Base-by-base conservation (phyloP, 1,284 basidiomycete species). In the Apiotrichum akiyoshidainum region DNA sequence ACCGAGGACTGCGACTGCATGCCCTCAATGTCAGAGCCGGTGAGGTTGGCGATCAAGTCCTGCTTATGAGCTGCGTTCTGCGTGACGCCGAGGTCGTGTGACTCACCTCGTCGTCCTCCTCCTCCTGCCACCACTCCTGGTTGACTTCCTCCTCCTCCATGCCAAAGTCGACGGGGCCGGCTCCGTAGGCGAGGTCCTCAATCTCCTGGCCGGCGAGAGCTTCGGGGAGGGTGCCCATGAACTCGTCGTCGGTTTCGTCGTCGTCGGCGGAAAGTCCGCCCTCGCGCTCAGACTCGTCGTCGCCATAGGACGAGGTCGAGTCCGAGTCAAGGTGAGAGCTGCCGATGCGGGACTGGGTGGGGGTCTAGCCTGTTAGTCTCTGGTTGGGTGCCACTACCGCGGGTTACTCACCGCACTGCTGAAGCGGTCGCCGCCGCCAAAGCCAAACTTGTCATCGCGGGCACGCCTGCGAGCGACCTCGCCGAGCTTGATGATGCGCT, bases 181-280 rank as follows among this genome's bases (percentile, higher is more conserved):
- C 71, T 26, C 75, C 75, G 52, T 76, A 76, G 10, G 66, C 68
- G 45, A 76, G 65, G 66, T 76, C 75, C 54, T 76, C 75, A 31
- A 76, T 67, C 46, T 74, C 72, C 46, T 76, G 73, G 11, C 75
- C 74, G 6, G 68, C 67, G 50, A 73, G 72, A 5, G 69, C 70
- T 31, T 71, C 69, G 0, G 72, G 74, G 21, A 76, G 56, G 22
- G 68, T 65, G 9, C 60, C 59, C 46, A 65, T 61, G 26, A 60
- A 54, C 33, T 73, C 71, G 44, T 74, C 72, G 22, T 74, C 71
- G 7, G 66, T 65, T 31, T 65, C 62, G 45, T 60, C 54, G 16
- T 40, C 54, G 40, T 52, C 55, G 35, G 54, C 39, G 1, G 61
- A 61, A 19, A 50, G 52, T 11, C 48, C 55, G 22, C 47, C 52